Evolutionary conservation across 2,329 filamentous ascomycete genomes (phyloP).

Genomic region (Fusarium siculi): DNA sequence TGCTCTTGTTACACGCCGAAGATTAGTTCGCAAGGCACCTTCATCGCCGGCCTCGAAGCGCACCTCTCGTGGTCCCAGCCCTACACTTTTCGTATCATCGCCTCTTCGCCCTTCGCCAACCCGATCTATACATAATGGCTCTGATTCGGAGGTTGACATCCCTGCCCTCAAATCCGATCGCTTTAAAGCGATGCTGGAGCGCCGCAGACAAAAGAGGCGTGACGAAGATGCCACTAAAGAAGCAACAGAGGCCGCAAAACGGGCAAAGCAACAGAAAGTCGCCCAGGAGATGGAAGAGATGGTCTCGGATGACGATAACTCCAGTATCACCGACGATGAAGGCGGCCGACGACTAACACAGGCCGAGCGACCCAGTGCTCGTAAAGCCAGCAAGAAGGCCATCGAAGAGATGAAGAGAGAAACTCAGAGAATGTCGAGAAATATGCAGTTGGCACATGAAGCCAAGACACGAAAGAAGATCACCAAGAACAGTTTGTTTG

Average conservation of each 20-base stretch:
- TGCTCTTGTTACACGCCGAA: constrained; percentile 54
- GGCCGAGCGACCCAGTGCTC: constrained; percentile 69
- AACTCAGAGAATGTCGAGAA: constrained; percentile 89
- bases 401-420: constrained; percentile 95
- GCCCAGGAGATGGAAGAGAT: constrained; percentile 51
- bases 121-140: constrained; percentile 47
- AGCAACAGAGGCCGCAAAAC: constrained; percentile 58
- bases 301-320: constrained; percentile 52
- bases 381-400: constrained; percentile 94
- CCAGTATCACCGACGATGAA: constrained; percentile 70
- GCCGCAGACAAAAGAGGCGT: constrained; percentile 77
- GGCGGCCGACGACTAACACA: constrained; percentile 75
- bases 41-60: constrained; percentile 47
- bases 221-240: constrained; percentile 72
- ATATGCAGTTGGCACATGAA: constrained; percentile 90
- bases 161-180: constrained; percentile 64
- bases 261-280: constrained; percentile 50
- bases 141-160: constrained; percentile 59
- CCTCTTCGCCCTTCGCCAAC: constrained; percentile 53
- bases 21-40: constrained; percentile 51
- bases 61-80: constrained; percentile 46
- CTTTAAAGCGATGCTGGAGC: constrained; percentile 77
- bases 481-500: constrained; percentile 82
- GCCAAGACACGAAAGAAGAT: constrained; percentile 93
- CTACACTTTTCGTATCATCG: constrained; percentile 68